Conservation (phyloP, 1,284 basidiomycete genomes). For the Cystobasidiaceae sp. region DNA sequence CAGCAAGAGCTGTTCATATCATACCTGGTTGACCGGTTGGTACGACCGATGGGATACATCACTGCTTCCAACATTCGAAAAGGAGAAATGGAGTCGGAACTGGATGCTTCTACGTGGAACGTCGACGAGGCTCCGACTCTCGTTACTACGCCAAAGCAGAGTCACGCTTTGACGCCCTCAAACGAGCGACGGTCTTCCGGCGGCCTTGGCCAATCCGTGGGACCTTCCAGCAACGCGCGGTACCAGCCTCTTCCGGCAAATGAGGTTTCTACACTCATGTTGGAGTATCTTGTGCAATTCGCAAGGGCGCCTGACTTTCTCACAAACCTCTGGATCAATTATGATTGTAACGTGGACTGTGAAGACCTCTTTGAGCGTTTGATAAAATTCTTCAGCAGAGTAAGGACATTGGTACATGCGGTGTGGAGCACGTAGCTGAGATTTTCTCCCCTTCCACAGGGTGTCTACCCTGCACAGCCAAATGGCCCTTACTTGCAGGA, state of each 20-base stretch:
- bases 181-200: constrained; percentile 33
- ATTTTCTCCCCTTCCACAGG: constrained; percentile 50
- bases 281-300: constrained; percentile 80
- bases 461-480: constrained; percentile 65
- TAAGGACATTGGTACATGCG: not conserved
- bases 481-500: constrained; percentile 65
- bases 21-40: constrained; percentile 85
- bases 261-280: constrained; percentile 80
- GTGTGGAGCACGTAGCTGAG: no score
- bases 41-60: constrained; percentile 42
- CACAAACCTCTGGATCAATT: constrained; percentile 93
- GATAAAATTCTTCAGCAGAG: constrained; percentile 70
- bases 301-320: constrained; percentile 74
- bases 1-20: constrained; percentile 93
- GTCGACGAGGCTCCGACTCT: not conserved
- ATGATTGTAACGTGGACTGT: constrained; percentile 93
- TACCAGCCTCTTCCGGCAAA: constrained; percentile 2
- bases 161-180: not conserved
- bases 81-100: constrained; percentile 42
- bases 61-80: constrained; percentile 40
- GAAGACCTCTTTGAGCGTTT: constrained; percentile 92
- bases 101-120: constrained; percentile 42
- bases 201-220: constrained; percentile 25
- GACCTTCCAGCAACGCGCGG: constrained; percentile 44
- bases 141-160: constrained; percentile 10